phyloP scores from a whole-genome alignment of 768 basidiomycete genomes.

The Leccinum pellstonianum region DNA sequence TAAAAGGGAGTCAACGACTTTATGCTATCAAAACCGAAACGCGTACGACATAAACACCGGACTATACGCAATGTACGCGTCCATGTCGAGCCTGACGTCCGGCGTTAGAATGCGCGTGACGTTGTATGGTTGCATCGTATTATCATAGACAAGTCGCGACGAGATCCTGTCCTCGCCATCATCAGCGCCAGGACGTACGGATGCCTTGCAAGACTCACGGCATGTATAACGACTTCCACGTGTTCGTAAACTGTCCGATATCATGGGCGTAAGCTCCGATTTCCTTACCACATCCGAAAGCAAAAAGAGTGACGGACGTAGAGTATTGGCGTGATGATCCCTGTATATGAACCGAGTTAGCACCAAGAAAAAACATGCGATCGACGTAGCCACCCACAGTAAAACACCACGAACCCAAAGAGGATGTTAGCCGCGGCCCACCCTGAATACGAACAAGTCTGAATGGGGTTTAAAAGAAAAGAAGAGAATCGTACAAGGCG shows the following conservation, averaged over 20 bases:
- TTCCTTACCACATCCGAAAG: conserved; percentile 29
- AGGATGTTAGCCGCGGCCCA: conserved; percentile 79
- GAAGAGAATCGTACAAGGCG: conserved; percentile 47
- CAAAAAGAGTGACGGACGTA: conserved; percentile 48
- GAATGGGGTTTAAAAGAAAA: neutral
- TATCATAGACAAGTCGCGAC: conserved; percentile 61
- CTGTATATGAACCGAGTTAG: neutral
- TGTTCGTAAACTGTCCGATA: conserved; percentile 52
- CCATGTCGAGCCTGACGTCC: conserved; percentile 52
- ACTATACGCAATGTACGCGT: conserved; percentile 53
- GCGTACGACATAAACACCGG: conserved; percentile 56
- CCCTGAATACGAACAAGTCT: conserved; percentile 35
- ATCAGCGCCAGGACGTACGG: neutral
- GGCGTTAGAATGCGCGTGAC: conserved; percentile 54
- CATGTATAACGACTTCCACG: conserved; percentile 58
- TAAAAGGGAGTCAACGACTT: conserved; percentile 1
- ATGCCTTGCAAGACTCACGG: conserved; percentile 39
- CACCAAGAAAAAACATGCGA: neutral
- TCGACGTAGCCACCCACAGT: conserved; percentile 23
- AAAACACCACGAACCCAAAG: conserved; percentile 67
- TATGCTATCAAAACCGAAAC: neutral
- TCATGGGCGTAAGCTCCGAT: conserved; percentile 1
- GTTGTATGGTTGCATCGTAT: conserved; percentile 55
- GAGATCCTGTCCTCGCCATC: conserved; percentile 44
- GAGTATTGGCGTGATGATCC: conserved; percentile 36